Evolutionary conservation across 164 flowering plant species (phyloP), one percentile per base, ranked within the genome.

Genomic region (Berberis vulgaris): DNA sequence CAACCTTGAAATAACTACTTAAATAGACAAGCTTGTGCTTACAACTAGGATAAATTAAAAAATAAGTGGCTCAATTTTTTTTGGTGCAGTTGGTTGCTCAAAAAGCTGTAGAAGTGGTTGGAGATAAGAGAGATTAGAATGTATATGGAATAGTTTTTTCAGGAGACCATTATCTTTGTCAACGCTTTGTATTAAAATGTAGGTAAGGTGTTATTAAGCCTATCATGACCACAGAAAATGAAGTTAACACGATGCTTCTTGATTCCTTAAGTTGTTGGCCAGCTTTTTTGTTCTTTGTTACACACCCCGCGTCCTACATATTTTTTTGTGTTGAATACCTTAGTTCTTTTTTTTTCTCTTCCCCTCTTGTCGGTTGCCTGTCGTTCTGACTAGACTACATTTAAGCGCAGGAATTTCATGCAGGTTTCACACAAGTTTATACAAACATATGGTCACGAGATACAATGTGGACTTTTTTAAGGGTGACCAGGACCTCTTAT

Each of bases 171-270:
- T 54, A 56, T 62, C 42, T 64, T 73, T 66, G 86, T 80, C 84
- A 82, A 83, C 84, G 73, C 57, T 60, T 60, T 50, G 38, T 68
- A 52, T 76, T 62, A 70, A 69, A 72, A 65, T 67, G 62, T 61
- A 67, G 53, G 54, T 58, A 50, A 55, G 13, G 62, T 67, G 53
- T 46, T 60, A 13, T 55, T 65, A 65, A 59, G 82, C 74, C 66
- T 73, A 73, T 73, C 77, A 67, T 78, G 73, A 78, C 67, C 63
- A 64, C 39, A 60, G 60, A 59, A 57, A 64, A 62, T 71, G 88
- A 82, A 81, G 72, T 74, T 78, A 70, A 61, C 79, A 71, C 63
- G 88, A 80, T 81, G 77, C 70, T 87, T 85, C 87, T 71, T 69
- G 73, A 72, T 60, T 73, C 74, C 73, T 69, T 69, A 55, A 64